Base-by-base conservation (phyloP, 495 filamentous ascomycete species). In the Penicillium manginii region DNA sequence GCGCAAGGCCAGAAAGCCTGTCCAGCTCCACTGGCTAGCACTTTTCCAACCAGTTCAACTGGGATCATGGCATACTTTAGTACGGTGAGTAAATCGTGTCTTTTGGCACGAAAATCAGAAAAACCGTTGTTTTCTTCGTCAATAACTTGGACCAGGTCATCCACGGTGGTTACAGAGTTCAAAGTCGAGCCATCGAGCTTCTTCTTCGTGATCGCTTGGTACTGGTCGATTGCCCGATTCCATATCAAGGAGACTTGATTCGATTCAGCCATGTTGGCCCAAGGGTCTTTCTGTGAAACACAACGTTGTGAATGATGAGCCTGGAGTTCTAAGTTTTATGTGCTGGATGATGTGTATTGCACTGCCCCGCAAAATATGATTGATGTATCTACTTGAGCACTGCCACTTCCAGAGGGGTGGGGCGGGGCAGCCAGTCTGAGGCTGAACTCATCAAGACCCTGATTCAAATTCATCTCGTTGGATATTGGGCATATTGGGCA, bases 1-100 rank as follows among this genome's bases (percentile, higher is more conserved):
- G 55, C 56, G 17, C 58, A 61, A 0, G 71, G 70, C 3, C 71
- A 65, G 35, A 75, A 76, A 2, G 46, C 65, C 57, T 66, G 61
- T 8, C 61, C 57, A 2, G 63, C 63, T 0, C 53, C 66, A 9
- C 63, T 65, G 10, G 66, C 59, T 0, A 67, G 63, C 5, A 75
- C 48, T 26, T 68, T 53, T 0, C 70, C 68, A 22, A 75, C 53
- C 12, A 72, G 11, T 50, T 72, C 58, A 26, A 75, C 53, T n/a
- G 68, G 68, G 11, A 47, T 33, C 50, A 69, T 31, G 19, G 70
- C 67, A 2, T 58, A 40, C 22, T 61, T 23, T 3, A 65, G 39
- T 17, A 51, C 58, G 51, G 61, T 23, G 43, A 69, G 64, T 2
- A 69, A 21, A 0, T n/a, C 29, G 14, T 50, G 37, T 40, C 66